Conservation (phyloP, 2,329 filamentous ascomycete genomes). For the Claviceps capensis region DNA sequence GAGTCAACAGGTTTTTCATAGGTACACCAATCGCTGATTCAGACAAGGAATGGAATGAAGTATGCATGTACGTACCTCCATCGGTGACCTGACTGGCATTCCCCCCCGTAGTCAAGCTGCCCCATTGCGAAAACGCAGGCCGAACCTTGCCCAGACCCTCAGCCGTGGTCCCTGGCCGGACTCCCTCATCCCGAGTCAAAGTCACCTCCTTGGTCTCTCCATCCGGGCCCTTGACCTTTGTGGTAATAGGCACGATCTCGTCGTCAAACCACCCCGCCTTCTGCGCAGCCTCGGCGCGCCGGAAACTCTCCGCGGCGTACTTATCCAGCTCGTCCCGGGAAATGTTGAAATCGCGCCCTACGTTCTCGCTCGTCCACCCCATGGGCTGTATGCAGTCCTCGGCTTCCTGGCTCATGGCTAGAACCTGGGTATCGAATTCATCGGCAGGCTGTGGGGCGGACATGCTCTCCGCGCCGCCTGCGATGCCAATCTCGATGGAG, state of each 20-base stretch:
- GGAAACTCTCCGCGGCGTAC: constrained; percentile 78
- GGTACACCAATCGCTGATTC: too few species aligned
- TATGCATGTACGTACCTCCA: constrained; percentile 42
- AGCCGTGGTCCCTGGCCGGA: constrained; percentile 76
- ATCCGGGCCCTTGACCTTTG: constrained; percentile 70
- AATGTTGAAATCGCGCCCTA: constrained; percentile 81
- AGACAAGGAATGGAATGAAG: not conserved
- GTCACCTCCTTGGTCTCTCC: constrained; percentile 67
- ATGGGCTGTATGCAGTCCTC: constrained; percentile 85
- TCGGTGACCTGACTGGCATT: constrained; percentile 95
- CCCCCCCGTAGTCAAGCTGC: constrained; percentile 73
- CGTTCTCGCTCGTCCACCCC: constrained; percentile 97
- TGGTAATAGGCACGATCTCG: constrained; percentile 82
- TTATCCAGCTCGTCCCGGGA: constrained; percentile 67
- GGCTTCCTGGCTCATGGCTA: constrained; percentile 59
- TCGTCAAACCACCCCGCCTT: constrained; percentile 86
- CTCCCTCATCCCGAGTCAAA: constrained; percentile 77
- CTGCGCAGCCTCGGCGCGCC: constrained; percentile 76
- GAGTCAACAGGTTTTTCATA: too few species aligned
- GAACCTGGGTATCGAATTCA: constrained; percentile 66
- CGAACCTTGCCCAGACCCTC: constrained; percentile 76
- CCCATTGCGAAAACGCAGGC: constrained; percentile 81
- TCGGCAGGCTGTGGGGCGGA: constrained; percentile 51
- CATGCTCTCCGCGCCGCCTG: constrained; percentile 85
- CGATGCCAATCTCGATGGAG: constrained; percentile 76